phyloP scores from a whole-genome alignment of 768 basidiomycete species.

The Tulasnella sp. region DNA sequence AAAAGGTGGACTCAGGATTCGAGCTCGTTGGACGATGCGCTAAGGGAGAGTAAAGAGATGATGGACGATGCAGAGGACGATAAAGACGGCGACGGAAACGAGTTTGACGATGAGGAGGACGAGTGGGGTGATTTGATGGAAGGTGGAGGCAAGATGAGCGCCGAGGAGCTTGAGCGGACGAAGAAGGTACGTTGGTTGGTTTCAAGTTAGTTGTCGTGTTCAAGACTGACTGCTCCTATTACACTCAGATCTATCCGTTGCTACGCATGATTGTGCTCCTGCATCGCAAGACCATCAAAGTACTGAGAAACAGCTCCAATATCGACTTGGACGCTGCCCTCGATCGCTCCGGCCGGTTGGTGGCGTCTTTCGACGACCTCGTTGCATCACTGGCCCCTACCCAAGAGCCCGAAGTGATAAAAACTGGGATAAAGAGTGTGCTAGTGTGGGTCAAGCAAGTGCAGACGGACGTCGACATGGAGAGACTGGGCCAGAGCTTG shows the following conservation, averaged over 20 bases:
- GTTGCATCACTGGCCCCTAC: conserved; percentile 9
- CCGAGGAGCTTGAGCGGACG: conserved; percentile 4
- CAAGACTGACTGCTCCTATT: neutral
- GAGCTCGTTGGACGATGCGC: conserved; percentile 14
- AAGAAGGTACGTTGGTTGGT: conserved; percentile 7
- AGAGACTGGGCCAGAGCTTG: neutral
- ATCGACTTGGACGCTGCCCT: neutral
- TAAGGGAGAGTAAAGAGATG: conserved; percentile 14
- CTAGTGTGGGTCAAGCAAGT: neutral
- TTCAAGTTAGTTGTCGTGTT: neutral
- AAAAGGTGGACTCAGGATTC: conserved; percentile 11
- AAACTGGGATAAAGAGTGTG: neutral
- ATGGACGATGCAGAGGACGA: neutral
- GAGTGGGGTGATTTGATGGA: neutral
- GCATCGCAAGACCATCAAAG: conserved; percentile 8
- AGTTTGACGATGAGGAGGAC: conserved; percentile 1
- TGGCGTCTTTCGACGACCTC: conserved; percentile 12
- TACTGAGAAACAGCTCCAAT: neutral
- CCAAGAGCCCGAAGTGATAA: neutral
- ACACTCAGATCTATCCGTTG: neutral
- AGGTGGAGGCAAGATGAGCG: neutral
- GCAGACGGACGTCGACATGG: neutral
- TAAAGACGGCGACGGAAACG: conserved; percentile 4
- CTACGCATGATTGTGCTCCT: neutral
- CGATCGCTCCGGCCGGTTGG: neutral